These are phyloP conservation scores for Toxicodendron radicans DNA, from an alignment of 345 rosid species.

Conservation along the genomic window DNA sequence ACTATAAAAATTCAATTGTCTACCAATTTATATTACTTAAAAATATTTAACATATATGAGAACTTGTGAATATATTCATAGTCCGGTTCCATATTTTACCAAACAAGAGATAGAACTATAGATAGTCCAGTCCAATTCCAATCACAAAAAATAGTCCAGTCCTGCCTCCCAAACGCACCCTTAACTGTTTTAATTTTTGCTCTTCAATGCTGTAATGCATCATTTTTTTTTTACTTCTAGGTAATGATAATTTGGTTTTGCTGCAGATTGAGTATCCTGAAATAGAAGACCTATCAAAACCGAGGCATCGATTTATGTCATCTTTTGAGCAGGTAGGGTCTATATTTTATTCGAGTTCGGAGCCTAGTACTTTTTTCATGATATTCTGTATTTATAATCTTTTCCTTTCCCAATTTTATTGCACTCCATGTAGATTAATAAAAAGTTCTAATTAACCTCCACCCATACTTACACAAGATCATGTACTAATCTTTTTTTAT, in stretches of 20 bases:
- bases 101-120: too few species aligned
- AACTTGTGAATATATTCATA: too few species aligned
- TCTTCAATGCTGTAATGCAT: background rate
- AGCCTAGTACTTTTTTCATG: background rate
- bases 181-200: too few species aligned
- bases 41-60: too few species aligned
- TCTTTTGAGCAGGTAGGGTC: slow-evolving; percentile 81
- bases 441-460: too few species aligned
- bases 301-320: slow-evolving; percentile 95
- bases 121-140: too few species aligned
- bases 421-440: background rate
- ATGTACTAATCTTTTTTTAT: background rate
- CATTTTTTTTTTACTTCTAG: background rate
- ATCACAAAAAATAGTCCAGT: too few species aligned
- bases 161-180: background rate
- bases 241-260: background rate
- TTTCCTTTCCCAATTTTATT: background rate
- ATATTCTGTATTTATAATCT: background rate
- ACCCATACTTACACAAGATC: too few species aligned
- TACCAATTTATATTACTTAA: too few species aligned
- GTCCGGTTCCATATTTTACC: too few species aligned
- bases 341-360: background rate
- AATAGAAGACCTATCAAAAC: slow-evolving; percentile 85
- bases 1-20: too few species aligned
- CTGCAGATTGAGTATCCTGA: slow-evolving; percentile 95